These are phyloP conservation scores for Colletotrichum tofieldiae DNA, from an alignment of 2,329 filamentous ascomycete genomes.

Conservation along the genomic window DNA sequence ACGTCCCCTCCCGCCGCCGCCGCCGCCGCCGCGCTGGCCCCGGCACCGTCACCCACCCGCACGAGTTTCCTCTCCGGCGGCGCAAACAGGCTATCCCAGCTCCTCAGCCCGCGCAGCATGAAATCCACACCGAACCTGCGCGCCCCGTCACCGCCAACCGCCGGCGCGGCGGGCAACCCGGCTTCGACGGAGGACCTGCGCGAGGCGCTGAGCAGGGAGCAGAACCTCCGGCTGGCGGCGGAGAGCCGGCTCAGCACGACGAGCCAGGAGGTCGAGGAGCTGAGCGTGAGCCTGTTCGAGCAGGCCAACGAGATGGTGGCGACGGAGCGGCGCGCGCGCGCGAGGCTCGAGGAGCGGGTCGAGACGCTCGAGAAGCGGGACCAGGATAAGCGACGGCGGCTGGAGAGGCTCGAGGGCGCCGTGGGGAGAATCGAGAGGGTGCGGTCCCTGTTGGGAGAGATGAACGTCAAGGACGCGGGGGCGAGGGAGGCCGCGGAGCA, in stretches of 20 bases:
- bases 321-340: slow-evolving; percentile 78
- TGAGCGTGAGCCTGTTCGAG: slow-evolving; percentile 82
- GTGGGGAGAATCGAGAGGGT: slow-evolving; percentile 81
- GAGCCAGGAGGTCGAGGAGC: slow-evolving; percentile 82
- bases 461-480: slow-evolving; percentile 17
- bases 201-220: slow-evolving; percentile 76
- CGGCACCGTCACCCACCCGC: slow-evolving; percentile 52
- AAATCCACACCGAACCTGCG: slow-evolving; percentile 62
- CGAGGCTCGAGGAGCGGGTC: slow-evolving; percentile 80
- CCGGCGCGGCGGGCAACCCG: slow-evolving; percentile 46
- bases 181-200: slow-evolving; percentile 67
- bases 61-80: slow-evolving; percentile 64
- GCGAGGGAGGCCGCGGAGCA: slow-evolving; percentile 16
- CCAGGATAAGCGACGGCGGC: slow-evolving; percentile 75
- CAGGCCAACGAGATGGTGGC: slow-evolving; percentile 93
- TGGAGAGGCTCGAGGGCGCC: slow-evolving; percentile 81
- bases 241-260: slow-evolving; percentile 78
- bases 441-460: slow-evolving; percentile 69
- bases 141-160: slow-evolving; percentile 44
- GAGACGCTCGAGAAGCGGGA: slow-evolving; percentile 79
- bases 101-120: slow-evolving; percentile 57
- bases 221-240: slow-evolving; percentile 76
- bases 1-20: slow-evolving; percentile 42
- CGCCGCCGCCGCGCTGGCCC: slow-evolving; percentile 46
- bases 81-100: slow-evolving; percentile 60